Conservation (phyloP, 2,329 filamentous ascomycete species). For the Penicillium sp. region DNA sequence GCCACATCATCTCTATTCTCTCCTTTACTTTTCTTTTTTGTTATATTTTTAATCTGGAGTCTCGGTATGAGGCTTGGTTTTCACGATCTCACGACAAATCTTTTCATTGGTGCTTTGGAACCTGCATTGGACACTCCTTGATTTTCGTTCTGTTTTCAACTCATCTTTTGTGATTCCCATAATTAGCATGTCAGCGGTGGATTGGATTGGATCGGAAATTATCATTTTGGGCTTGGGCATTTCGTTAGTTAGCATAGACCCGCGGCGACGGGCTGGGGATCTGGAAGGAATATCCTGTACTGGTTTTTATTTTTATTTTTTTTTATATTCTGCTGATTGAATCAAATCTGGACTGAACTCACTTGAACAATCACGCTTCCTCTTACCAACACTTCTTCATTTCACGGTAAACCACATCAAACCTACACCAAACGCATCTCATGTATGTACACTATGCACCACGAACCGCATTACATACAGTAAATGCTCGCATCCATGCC, state of each 20-base stretch:
- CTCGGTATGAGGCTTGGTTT: background rate
- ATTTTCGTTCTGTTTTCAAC: background rate
- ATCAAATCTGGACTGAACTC: background rate
- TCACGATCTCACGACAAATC: slow-evolving; percentile 1
- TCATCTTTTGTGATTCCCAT: background rate
- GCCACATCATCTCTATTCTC: slow-evolving; percentile 2
- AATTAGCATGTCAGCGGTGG: background rate
- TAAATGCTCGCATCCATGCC: background rate
- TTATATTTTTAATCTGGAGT: slow-evolving; percentile 1
- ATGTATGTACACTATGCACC: background rate
- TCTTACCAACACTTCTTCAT: background rate
- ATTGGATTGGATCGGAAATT: background rate
- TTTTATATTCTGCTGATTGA: background rate
- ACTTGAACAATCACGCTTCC: background rate
- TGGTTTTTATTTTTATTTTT: background rate
- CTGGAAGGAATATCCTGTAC: background rate
- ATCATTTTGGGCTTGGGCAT: background rate
- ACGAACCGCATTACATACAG: background rate
- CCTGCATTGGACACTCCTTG: background rate
- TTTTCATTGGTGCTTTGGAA: background rate
- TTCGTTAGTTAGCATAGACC: background rate
- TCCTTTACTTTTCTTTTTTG: slow-evolving; percentile 6
- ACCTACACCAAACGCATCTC: background rate
- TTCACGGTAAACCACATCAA: no score
- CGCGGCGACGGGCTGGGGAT: background rate